Evolutionary conservation across 1,284 basidiomycete species (phyloP), one percentile per base, ranked within the genome.

Genomic region (Limonomyces culmigenus): DNA sequence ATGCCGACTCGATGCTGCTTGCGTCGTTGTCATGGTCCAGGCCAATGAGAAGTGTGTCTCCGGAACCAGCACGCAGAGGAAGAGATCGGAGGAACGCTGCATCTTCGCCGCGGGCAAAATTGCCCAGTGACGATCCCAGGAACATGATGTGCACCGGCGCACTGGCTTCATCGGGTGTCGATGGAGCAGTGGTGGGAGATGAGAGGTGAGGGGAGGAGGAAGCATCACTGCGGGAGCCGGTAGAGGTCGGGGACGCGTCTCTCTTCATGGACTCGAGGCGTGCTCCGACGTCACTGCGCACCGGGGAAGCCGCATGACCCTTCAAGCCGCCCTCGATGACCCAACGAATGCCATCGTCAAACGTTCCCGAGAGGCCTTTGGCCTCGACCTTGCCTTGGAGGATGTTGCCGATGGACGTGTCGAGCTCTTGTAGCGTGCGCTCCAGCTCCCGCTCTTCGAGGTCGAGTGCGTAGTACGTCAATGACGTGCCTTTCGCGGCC

Each of bases 61-160:
- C 72, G 15, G 59, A 64, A 5, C 74, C 76, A 3, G 80, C 59
- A 8, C 79, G 72, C 32, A 98, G 64, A 10, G 88, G 86, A 16
- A 95, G 63, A 1, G 72, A 70, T 11, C 67, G 67, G 37, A 98
- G 67, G 58, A 98, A 96, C 0, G 66, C 59, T 1, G 67, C 67
- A 5, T 80, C 85, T 18, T 69, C 77, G 13, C 65, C 61, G 17
- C 88, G 72, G n/a, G 64, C 54, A 53, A 97, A 96, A 60, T 97
- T 97, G 11, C 93, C 93, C 11, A 97, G 59, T 1, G 88, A 89
- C 0, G 86, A 93, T 0, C 93, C 93, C n/a, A 97, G 65, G 64
- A 95, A 97, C 40, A 96, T 60, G 38, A 96, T 59, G 48, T 91
- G 87, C 21, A 87, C 53, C 6, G 81, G 81, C 2, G 50, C 43